Evolutionary conservation across 768 basidiomycete species (phyloP).

Genomic region (Clitopilus passeckerianus): DNA sequence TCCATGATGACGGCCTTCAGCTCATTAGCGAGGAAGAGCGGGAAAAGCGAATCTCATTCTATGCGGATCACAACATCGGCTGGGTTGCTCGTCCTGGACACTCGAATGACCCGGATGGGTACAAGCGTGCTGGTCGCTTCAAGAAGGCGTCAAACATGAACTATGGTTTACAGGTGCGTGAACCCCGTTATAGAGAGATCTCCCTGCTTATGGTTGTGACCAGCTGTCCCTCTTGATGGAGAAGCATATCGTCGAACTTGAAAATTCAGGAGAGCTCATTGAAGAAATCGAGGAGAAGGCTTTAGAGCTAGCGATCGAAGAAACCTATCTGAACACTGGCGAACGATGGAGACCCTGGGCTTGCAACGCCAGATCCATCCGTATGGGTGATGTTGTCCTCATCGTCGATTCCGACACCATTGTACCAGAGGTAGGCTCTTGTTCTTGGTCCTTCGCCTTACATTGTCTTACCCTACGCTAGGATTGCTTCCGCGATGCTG

Average conservation of each 20-base stretch:
- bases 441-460: neutral
- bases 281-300: constrained; percentile 67
- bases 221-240: constrained; percentile 62
- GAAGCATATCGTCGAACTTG: constrained; percentile 43
- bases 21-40: constrained; percentile 57
- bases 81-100: constrained; percentile 83
- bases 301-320: constrained; percentile 69
- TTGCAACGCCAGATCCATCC: constrained; percentile 65
- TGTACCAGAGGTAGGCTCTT: constrained; percentile 56
- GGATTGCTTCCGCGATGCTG: constrained; percentile 90
- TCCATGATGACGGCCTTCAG: constrained; percentile 85
- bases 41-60: constrained; percentile 65
- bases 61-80: constrained; percentile 72
- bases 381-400: constrained; percentile 76
- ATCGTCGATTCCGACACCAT: constrained; percentile 80
- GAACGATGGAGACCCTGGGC: constrained; percentile 70
- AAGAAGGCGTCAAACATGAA: constrained; percentile 94
- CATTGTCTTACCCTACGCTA: constrained; percentile 14
- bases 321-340: constrained; percentile 57
- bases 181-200: neutral
- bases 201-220: constrained; percentile 7
- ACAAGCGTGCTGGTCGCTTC: constrained; percentile 81
- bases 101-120: constrained; percentile 54
- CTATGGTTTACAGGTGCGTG: constrained; percentile 49
- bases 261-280: constrained; percentile 30